These are phyloP conservation scores for Cyberlindnera americana DNA, from an alignment of 805 yeast genomes.

Conservation along the genomic window DNA sequence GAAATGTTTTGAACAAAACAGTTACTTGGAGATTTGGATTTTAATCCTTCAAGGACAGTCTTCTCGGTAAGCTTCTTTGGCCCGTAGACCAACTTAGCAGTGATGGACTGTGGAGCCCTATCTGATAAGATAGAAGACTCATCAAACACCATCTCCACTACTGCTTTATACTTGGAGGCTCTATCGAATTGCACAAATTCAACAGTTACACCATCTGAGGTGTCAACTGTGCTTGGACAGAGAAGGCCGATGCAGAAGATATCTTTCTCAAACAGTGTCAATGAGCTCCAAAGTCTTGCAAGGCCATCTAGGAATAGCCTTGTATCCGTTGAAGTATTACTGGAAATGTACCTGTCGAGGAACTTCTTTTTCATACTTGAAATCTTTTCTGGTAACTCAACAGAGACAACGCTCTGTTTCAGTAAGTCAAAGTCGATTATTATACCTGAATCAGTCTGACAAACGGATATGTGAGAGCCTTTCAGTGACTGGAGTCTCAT, in stretches of 20 bases:
- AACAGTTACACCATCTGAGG: slow-evolving; percentile 10
- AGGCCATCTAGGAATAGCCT: slow-evolving; percentile 9
- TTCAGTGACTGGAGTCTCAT: slow-evolving; percentile 11
- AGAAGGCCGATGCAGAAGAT: slow-evolving; percentile 18
- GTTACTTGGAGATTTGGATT: slow-evolving; percentile 3
- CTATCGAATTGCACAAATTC: slow-evolving; percentile 19
- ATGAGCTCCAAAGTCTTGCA: background rate
- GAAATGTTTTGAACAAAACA: slow-evolving; percentile 8
- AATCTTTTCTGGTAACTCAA: slow-evolving; percentile 8
- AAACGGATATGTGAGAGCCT: slow-evolving; percentile 9
- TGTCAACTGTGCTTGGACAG: slow-evolving; percentile 13
- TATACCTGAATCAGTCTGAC: slow-evolving; percentile 9
- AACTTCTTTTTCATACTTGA: slow-evolving; percentile 10
- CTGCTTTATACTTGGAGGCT: slow-evolving; percentile 17
- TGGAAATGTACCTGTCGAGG: slow-evolving; percentile 10
- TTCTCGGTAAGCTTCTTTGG: slow-evolving; percentile 5
- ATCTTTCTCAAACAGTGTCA: slow-evolving; percentile 15
- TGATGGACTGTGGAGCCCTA: slow-evolving; percentile 1
- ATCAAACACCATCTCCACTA: slow-evolving; percentile 9
- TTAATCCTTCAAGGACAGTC: slow-evolving; percentile 14
- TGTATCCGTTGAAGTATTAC: slow-evolving; percentile 1
- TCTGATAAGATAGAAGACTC: slow-evolving; percentile 12
- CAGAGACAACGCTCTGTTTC: background rate
- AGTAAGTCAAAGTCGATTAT: slow-evolving; percentile 12
- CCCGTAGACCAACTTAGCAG: slow-evolving; percentile 18